phyloP scores from a whole-genome alignment of 495 filamentous ascomycete species.

The Astrothelium subdiscretum region DNA sequence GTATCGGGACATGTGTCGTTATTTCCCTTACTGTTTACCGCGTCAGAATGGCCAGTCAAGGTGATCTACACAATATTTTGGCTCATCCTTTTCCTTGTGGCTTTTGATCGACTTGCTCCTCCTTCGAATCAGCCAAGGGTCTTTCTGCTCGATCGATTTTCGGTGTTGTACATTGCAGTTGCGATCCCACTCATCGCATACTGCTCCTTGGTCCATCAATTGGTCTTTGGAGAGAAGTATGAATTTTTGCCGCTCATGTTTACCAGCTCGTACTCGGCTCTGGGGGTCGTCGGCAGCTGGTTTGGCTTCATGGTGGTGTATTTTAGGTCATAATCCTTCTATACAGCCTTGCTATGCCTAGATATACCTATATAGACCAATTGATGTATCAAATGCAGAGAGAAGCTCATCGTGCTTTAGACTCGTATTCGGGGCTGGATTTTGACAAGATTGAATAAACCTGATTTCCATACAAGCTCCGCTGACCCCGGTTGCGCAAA shows the following conservation, averaged over 20 bases:
- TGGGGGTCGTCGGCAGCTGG: slow-evolving; percentile 97
- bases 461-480: background rate
- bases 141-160: slow-evolving; percentile 82
- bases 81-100: slow-evolving; percentile 73
- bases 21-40: slow-evolving; percentile 87
- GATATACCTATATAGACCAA: background rate
- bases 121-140: slow-evolving; percentile 53
- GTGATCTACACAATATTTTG: slow-evolving; percentile 87
- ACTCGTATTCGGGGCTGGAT: background rate
- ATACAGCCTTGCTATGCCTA: background rate
- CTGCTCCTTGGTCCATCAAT: slow-evolving; percentile 68
- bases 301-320: slow-evolving; percentile 89
- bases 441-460: background rate
- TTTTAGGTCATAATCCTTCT: slow-evolving; percentile 45
- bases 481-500: background rate
- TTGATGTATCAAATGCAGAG: background rate
- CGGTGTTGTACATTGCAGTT: slow-evolving; percentile 74
- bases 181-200: slow-evolving; percentile 85
- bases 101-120: slow-evolving; percentile 79
- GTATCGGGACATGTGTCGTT: slow-evolving; percentile 92
- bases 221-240: slow-evolving; percentile 70
- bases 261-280: slow-evolving; percentile 84
- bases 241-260: slow-evolving; percentile 97
- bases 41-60: slow-evolving; percentile 86
- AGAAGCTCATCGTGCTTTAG: background rate